Conservation (phyloP, 345 rosid species). For the Pistacia atlantica region DNA sequence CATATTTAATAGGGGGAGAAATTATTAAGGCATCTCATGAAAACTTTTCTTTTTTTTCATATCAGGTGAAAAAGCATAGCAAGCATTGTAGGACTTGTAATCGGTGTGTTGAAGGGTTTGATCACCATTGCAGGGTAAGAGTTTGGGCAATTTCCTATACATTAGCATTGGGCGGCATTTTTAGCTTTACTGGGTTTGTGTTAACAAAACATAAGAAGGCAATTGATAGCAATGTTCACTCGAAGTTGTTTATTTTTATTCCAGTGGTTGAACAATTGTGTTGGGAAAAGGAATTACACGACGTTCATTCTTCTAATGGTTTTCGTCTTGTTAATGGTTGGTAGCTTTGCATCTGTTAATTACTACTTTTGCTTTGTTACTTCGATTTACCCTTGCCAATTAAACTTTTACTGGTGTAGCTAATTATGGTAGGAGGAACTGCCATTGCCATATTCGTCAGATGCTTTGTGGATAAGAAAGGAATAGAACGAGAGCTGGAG, state of each 20-base stretch:
- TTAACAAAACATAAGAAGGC: neutral
- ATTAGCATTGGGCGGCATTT: neutral
- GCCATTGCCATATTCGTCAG: conserved; percentile 84
- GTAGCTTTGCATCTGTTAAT: conserved; percentile 24
- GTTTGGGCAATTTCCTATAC: neutral
- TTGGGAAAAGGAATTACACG: conserved; percentile 91
- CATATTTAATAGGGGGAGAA: neutral
- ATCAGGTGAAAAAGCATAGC: conserved; percentile 87
- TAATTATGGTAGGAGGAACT: conserved; percentile 89
- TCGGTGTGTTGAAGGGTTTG: conserved; percentile 97
- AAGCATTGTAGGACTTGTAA: conserved; percentile 96
- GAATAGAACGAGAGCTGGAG: conserved; percentile 71
- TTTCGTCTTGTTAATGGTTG: conserved; percentile 81
- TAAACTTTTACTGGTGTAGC: conserved; percentile 40
- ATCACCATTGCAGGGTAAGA: conserved; percentile 95
- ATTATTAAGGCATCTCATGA: neutral
- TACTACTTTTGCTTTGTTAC: neutral
- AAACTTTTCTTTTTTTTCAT: conserved; percentile 7
- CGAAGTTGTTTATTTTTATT: conserved; percentile 19
- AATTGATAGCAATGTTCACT: conserved; percentile 16
- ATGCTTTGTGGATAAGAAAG: conserved; percentile 84
- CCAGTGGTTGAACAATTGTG: conserved; percentile 97
- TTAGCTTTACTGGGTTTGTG: neutral
- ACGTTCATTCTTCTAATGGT: conserved; percentile 84
- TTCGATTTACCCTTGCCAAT: conserved; percentile 1